Conservation (phyloP, 441 rosid species). For the Aleurites moluccanus region DNA sequence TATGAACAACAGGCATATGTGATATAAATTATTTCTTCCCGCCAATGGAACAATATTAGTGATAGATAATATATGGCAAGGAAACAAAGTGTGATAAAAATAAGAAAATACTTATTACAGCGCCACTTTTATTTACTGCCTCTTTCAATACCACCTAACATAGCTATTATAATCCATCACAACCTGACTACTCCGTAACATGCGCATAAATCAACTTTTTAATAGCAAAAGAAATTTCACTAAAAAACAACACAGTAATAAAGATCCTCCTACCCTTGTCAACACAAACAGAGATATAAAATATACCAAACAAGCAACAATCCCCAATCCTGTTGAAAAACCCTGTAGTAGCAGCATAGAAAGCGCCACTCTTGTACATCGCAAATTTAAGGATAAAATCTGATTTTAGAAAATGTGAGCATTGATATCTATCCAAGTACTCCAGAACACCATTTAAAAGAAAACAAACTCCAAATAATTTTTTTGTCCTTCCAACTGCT, state of each 20-base stretch:
- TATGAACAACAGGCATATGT: constrained; percentile 23
- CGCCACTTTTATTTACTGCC: background rate
- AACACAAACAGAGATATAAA: background rate
- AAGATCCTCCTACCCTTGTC: background rate
- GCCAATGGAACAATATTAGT: background rate
- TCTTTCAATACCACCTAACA: no score
- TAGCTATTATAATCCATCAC: no score
- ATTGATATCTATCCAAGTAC: background rate
- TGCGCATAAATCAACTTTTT: no score
- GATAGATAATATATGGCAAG: background rate
- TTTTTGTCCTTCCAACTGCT: background rate
- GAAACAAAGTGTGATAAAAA: background rate
- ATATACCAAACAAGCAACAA: background rate
- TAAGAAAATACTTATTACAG: no score
- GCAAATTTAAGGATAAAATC: no score
- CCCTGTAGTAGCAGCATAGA: background rate
- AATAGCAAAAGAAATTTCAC: no score
- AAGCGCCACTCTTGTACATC: no score
- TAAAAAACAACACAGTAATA: no score
- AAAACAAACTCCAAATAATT: background rate
- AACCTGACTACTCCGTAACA: no score
- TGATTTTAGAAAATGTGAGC: no score
- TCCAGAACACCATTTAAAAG: no score
- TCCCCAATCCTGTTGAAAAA: background rate
- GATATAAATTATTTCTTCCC: background rate